These are phyloP conservation scores for Lactarius sanguifluus DNA, from an alignment of 768 basidiomycete species.

Conservation along the genomic window DNA sequence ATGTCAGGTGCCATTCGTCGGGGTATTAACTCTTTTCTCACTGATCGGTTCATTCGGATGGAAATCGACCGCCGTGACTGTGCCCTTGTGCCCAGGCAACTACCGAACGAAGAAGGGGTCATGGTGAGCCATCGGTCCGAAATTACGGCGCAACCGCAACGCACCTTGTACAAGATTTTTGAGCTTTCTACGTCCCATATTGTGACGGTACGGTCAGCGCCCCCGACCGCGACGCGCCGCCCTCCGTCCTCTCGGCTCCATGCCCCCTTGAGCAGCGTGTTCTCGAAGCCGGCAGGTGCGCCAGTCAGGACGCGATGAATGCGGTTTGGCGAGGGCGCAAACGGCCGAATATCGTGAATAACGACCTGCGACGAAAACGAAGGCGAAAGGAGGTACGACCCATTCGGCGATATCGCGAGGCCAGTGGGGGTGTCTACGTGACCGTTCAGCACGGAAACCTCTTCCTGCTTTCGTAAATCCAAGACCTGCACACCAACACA, in stretches of 20 bases:
- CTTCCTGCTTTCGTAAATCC: conserved; percentile 82
- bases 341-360: conserved; percentile 92
- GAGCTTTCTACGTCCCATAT: conserved; percentile 86
- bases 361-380: conserved; percentile 87
- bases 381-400: conserved; percentile 84
- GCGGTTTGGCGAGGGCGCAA: conserved; percentile 80
- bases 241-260: conserved; percentile 91
- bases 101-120: conserved; percentile 33
- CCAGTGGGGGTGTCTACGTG: conserved; percentile 94
- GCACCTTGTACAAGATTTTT: conserved; percentile 75
- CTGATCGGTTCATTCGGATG: conserved; percentile 95
- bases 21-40: conserved; percentile 44
- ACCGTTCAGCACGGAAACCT: conserved; percentile 77
- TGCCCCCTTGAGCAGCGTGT: conserved; percentile 73
- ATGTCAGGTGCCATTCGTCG: conserved; percentile 9
- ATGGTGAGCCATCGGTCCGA: not conserved
- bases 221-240: conserved; percentile 80
- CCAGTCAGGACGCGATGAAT: conserved; percentile 79
- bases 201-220: conserved; percentile 83
- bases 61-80: conserved; percentile 94
- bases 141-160: conserved; percentile 25
- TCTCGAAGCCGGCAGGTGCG: conserved; percentile 93
- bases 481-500: conserved; percentile 56
- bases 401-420: conserved; percentile 87
- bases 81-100: conserved; percentile 96